Evolutionary conservation across 2,329 filamentous ascomycete species (phyloP), one percentile per base, ranked within the genome.

Genomic region (Graphilbum sp.): DNA sequence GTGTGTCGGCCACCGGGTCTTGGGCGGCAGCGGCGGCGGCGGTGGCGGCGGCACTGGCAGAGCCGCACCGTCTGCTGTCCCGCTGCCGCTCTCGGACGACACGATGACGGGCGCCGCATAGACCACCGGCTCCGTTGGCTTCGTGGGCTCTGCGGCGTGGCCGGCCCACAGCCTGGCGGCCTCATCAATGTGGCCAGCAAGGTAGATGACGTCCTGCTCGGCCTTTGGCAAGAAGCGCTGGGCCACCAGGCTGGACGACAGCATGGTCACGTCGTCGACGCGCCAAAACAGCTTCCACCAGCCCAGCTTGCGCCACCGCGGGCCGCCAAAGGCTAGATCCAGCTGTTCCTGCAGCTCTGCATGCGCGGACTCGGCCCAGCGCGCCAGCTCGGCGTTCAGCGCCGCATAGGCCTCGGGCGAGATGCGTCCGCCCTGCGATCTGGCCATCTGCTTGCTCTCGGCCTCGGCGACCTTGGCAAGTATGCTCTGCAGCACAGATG

Each of bases 251-350:
- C 90, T 81, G 1, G 75, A 73, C 3, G 81, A 77, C 39, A 94
- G 75, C 68, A 88, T 80, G 3, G 75, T 74, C 11, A 95, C 84
- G 50, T 95, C 88, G 52, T 96, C 88, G 19, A 90, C 86, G 17
- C 85, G 75, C 86, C 86, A 94, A 53, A 94, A 86, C 0, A 96
- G 68, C 54, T 93, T 93, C 80, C 85, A 95, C 87, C 88, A 96
- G 15, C 76, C 70, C 4, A 94, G 64, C 45, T 81, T 79, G 20
- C 74, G 71, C 88, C 88, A 95, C 30, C 75, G 67, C 16, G 62
- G 67, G n/a, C 81, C 75, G 0, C 70, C 64, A 48, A 95, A 88
- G 0, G 84, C 86, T 33, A 73, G 60, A 46, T 88, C 79, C 2
- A 95, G 71, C 47, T 86, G 72, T 36, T 79, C 70, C 44, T 85